Evolutionary conservation across 768 basidiomycete genomes (phyloP), one percentile per base, ranked within the genome.

Genomic region (Serendipita indica): DNA sequence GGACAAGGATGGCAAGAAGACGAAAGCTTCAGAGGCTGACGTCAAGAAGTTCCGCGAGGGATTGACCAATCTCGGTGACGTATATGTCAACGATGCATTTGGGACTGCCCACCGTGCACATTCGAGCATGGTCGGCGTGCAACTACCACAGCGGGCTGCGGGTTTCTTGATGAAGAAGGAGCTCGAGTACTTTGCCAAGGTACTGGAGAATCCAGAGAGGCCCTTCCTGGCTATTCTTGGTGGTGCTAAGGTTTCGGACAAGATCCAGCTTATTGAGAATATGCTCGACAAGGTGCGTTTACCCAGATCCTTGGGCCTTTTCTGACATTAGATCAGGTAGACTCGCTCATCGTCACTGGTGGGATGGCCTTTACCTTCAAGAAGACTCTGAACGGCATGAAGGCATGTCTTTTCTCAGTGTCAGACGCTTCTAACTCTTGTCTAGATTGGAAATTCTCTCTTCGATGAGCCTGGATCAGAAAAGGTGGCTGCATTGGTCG

Each of bases 281-380:
- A 86, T 99, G 87, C 77, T 99, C 64, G 94, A 97, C 75, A 93
- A 98, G 80, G 90, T 85, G 63, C 20, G 71, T 60, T 25, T 32
- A 20, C 33, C 20, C 13, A 20, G 28, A 3, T 59, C 41, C 54
- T 14, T 54, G 57, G 37, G 57, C 52, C 22, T 37, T 27, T 41
- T 57, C 57, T 60, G 32, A 57, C 25, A 34, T 35, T 57, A 7
- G 49, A 49, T 6, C 62, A 91, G 88, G 94, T 98, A 72, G 76
- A 99, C 73, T 88, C 86, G 22, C 75, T 99, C 63, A 97, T 99
- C 69, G 88, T 99, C 65, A 87, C 90, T 63, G 94, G 94, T 67
- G 94, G 94, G 28, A 99, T 99, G 94, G 89, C 90, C 33, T 99
- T 96, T 74, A 99, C 94, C 60, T 99, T 99, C 80, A 91, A 93